These are phyloP conservation scores for Candida insectalens DNA, from an alignment of 805 yeast species.

Conservation along the genomic window DNA sequence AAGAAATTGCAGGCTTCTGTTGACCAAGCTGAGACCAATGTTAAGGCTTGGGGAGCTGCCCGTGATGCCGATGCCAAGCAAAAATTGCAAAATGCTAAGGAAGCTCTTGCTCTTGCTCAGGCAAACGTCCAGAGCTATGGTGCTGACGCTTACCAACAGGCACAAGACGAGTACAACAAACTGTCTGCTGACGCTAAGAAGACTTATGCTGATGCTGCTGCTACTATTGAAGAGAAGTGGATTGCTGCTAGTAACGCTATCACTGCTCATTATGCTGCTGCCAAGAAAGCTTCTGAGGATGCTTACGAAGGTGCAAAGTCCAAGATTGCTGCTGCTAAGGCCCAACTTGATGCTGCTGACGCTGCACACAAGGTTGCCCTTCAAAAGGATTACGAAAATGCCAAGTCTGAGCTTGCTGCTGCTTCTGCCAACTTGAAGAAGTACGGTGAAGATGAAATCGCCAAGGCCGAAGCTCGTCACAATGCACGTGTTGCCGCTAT, in stretches of 20 bases:
- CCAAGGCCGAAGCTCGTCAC: slow-evolving; percentile 19
- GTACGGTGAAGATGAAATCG: slow-evolving; percentile 16
- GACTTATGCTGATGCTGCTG: slow-evolving; percentile 1
- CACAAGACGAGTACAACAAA: slow-evolving; percentile 1
- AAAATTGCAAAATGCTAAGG: slow-evolving; percentile 25
- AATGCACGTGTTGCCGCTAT: slow-evolving; percentile 4
- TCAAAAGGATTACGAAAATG: slow-evolving; percentile 20
- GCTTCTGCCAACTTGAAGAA: slow-evolving; percentile 10
- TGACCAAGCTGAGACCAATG: slow-evolving; percentile 17
- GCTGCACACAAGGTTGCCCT: slow-evolving; percentile 25
- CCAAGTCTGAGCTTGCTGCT: slow-evolving; percentile 21
- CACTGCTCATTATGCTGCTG: slow-evolving; percentile 1
- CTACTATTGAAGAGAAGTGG: not conserved
- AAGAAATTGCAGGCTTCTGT: slow-evolving; percentile 2
- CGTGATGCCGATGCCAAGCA: slow-evolving; percentile 23
- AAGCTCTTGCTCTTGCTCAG: slow-evolving; percentile 26
- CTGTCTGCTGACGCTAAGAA: not conserved
- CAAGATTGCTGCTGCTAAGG: slow-evolving; percentile 15
- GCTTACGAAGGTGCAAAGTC: not conserved
- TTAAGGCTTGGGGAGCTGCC: slow-evolving; percentile 25
- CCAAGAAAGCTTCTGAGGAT: slow-evolving; percentile 1
- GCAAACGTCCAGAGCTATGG: slow-evolving; percentile 7
- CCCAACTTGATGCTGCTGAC: slow-evolving; percentile 27
- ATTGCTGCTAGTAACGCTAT: not conserved
- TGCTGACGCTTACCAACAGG: slow-evolving; percentile 3